Base-by-base conservation (phyloP, 78 protist genomes). In the Tieghemostelium lacteum region DNA sequence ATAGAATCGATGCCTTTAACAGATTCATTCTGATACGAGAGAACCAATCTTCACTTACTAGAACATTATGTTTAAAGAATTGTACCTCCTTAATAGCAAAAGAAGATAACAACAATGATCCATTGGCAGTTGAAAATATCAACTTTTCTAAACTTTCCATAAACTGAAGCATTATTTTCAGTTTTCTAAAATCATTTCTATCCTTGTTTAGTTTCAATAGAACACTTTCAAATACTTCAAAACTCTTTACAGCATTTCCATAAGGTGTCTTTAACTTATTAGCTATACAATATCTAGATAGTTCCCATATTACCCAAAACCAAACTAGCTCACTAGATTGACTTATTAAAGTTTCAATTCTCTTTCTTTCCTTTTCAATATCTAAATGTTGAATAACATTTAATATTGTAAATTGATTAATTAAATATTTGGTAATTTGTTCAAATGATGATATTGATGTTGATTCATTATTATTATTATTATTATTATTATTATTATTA, bases 1-100 rank as follows among this genome's bases (percentile, higher is more conserved):
- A 69, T 2, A 83, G 29, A 14, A 83, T 83, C 22, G 72, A 58
- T 0, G 91, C 76, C 28, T 83, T 83, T 1, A 83, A 29, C 3
- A 83, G 72, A 16, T 83, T 83, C 5, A 58, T 60, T 1, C 91
- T 52, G 33, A 83, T 83, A n/a, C 91, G 31, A 17, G 75, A 64
- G 72, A 83, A 83, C 91, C 91, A 83, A 69, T 83, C 91, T 29
- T 83, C 91, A 58, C 78, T 67, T 10, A 83, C 91, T n/a, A 73
- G 31, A 19, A 36, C 36, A 45, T 83, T 83, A 24, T 67, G 54
- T 26, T 60, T 83, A 70, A 83, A 83, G 57, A 83, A 83, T 17
- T 60, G 67, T 31, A 70, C 39, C 42, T 69, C 77, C 12, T 83
- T 83, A 1, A 42, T n/a, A 2, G 33, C 24, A 19, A 71, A 60